Evolutionary conservation across 345 rosid genomes (phyloP).

Genomic region (Salix viminalis): DNA sequence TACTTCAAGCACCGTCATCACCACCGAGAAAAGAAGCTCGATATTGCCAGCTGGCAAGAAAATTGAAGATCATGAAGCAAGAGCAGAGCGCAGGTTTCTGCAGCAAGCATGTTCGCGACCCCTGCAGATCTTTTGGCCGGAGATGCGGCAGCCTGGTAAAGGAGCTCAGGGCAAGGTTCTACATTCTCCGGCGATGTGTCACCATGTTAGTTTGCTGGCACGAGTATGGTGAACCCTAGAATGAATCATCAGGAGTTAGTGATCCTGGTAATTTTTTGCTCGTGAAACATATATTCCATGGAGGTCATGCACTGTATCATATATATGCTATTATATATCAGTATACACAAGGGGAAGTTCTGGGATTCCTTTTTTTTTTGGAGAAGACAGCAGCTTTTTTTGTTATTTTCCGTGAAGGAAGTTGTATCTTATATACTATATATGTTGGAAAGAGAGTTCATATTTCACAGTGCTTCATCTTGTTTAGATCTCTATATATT

Average conservation of each 20-base stretch:
- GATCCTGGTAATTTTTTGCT: background rate
- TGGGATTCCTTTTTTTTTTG: background rate
- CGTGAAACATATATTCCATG: background rate
- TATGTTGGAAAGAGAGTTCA: background rate
- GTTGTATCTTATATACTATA: background rate
- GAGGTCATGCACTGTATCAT: background rate
- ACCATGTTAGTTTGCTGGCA: slow-evolving; percentile 63
- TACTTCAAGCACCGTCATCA: background rate
- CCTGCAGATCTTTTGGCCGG: slow-evolving; percentile 38
- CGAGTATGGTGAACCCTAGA: slow-evolving; percentile 27
- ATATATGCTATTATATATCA: background rate
- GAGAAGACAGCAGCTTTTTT: background rate
- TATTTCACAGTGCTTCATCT: background rate
- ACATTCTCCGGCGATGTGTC: slow-evolving; percentile 61
- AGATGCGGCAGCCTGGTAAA: slow-evolving; percentile 44
- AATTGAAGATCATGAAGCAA: slow-evolving; percentile 13
- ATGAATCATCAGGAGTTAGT: background rate
- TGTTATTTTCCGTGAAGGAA: background rate
- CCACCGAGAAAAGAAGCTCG: background rate
- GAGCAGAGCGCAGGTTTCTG: slow-evolving; percentile 28
- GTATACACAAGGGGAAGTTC: background rate
- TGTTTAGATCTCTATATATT: background rate
- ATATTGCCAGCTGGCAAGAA: background rate
- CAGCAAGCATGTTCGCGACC: slow-evolving; percentile 23
- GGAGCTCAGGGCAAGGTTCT: slow-evolving; percentile 57